phyloP scores from a whole-genome alignment of 2,329 filamentous ascomycete species.

The Aspergillus transmontanensis region DNA sequence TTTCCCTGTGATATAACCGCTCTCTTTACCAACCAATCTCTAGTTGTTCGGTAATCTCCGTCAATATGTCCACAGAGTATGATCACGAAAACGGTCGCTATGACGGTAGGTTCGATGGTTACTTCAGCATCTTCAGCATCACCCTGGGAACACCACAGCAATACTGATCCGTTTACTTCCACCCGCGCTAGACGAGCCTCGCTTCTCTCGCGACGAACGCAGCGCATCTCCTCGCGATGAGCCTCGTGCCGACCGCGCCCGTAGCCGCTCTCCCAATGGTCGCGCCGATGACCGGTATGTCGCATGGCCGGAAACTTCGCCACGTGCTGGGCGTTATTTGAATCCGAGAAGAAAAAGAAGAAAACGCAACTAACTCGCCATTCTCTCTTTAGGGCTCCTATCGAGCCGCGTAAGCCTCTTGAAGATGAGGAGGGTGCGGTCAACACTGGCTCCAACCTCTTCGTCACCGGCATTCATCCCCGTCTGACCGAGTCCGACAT shows the following conservation, averaged over 20 bases:
- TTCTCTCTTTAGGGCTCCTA: slow-evolving; percentile 43
- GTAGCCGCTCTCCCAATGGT: slow-evolving; percentile 66
- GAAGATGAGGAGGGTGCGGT: slow-evolving; percentile 73
- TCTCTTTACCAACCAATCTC: slow-evolving; percentile 24
- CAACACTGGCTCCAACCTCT: slow-evolving; percentile 97
- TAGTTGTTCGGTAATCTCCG: slow-evolving; percentile 20
- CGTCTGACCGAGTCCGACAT: slow-evolving; percentile 88
- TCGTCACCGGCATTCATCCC: slow-evolving; percentile 97
- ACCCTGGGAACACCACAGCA: slow-evolving; percentile 10
- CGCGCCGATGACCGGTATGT: slow-evolving; percentile 56
- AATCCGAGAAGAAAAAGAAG: not conserved
- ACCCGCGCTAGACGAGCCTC: slow-evolving; percentile 55
- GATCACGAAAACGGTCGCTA: slow-evolving; percentile 67
- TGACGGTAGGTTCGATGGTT: slow-evolving; percentile 55
- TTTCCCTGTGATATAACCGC: not conserved
- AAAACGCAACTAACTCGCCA: not conserved
- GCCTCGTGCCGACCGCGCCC: slow-evolving; percentile 56
- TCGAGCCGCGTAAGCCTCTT: slow-evolving; percentile 48
- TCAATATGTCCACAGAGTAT: slow-evolving; percentile 57
- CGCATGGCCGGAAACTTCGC: not conserved
- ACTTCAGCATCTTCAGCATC: slow-evolving; percentile 13
- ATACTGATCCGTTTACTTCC: slow-evolving; percentile 18
- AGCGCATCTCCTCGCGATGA: slow-evolving; percentile 67
- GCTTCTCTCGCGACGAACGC: slow-evolving; percentile 64
- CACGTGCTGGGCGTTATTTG: not conserved